Base-by-base conservation (phyloP, 129 eudicot genomes). In the Artemisia tridentata region DNA sequence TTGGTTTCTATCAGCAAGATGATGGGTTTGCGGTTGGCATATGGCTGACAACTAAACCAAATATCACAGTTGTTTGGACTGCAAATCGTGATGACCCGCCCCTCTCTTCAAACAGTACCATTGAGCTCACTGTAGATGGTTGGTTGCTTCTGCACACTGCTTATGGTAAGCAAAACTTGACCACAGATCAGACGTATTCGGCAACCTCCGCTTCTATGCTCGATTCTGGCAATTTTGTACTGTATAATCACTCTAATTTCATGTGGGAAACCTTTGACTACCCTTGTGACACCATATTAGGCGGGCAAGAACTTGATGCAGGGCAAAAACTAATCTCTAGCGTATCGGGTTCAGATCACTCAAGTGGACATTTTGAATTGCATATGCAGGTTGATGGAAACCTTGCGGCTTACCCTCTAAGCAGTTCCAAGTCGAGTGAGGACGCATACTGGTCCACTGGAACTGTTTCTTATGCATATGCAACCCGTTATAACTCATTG, bases 21-120 rank as follows among this genome's bases (percentile, higher is more conserved):
- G 52, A 31, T 11, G 81, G 81, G 13, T 81, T 66, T 77, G 45
- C 29, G 5, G 72, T 81, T 0, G 85, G 85, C 49, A 72, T 76
- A 72, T 81, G 85, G 85, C 75, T 81, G 41, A 31, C 18, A 38
- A 61, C 13, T 52, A 73, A 62, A 25, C 75, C 75, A 0, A 16
- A 71, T 7, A 71, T 27, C 23, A 76, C 76, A 16, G 72, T 72
- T 59, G 74, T 76, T 59, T 81, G 85, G 85, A 81, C 85, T 15
- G 75, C 81, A 41, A 58, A 67, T 15, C 80, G 81, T 65, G 85
- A 67, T 29, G 75, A 59, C 45, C 81, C 79, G 10, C 85, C 75
- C 0, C 46, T 81, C 67, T 72, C 75, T 1, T 81, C 75, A 12
- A 66, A 76, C 68, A 67, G 66, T 45, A 76, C 41, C 14, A 34